Evolutionary conservation across 116 monocot species (phyloP).

Genomic region (Thalassia testudinum): DNA sequence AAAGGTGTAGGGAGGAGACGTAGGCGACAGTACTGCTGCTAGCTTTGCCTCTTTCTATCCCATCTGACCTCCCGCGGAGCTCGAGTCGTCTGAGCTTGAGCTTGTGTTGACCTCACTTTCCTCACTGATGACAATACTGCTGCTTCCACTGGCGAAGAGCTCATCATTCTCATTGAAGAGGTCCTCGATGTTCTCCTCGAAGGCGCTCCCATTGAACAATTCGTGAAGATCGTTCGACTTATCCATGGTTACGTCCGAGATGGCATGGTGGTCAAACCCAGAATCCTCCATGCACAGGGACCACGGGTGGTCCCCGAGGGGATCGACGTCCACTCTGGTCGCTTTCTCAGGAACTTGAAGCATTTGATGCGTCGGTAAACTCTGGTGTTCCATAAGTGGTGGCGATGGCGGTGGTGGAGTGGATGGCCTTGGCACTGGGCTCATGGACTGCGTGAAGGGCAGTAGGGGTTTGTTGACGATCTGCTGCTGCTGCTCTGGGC

Average conservation of each 20-base stretch:
- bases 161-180: conserved; percentile 22
- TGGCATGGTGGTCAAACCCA: conserved; percentile 3
- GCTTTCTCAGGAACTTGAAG: background rate
- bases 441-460: background rate
- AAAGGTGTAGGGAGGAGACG: background rate
- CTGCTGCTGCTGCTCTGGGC: background rate
- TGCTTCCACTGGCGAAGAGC: no score
- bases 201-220: conserved; percentile 12
- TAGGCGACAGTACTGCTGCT: background rate
- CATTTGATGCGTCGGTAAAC: background rate
- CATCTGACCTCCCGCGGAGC: background rate
- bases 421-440: background rate
- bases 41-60: background rate
- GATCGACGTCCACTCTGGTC: background rate
- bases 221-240: conserved; percentile 10
- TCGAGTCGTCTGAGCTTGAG: background rate
- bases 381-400: background rate
- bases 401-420: background rate
- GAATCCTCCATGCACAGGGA: conserved; percentile 15
- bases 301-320: conserved; percentile 22
- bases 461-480: background rate
- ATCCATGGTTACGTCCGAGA: conserved; percentile 6
- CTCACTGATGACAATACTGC: no score
- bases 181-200: conserved; percentile 43
- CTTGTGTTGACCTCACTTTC: background rate